A percentile compares a stretch with the other conserved stretches of the same genome.
Conservation (phyloP, 768 basidiomycete species). For the Phylloporus scabripes region DNA sequence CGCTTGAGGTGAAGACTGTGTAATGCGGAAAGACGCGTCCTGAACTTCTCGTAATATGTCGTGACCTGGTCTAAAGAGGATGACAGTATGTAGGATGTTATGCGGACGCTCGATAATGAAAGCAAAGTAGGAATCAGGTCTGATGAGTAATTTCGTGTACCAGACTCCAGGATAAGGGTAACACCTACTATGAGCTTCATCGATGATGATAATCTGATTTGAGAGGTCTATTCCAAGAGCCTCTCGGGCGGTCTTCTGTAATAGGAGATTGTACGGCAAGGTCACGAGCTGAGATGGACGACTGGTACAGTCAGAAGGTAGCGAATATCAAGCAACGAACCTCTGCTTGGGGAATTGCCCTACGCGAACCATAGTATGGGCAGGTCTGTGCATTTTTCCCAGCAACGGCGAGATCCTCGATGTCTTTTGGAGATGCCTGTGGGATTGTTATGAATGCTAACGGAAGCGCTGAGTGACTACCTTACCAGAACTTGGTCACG, state of each 20-base stretch:
- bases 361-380: constrained; percentile 89
- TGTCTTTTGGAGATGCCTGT: constrained; percentile 86
- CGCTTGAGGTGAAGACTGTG: constrained; percentile 81
- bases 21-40: constrained; percentile 60
- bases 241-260: constrained; percentile 79
- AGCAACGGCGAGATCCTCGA: constrained; percentile 79
- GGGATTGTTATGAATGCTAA: not conserved
- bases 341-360: constrained; percentile 88
- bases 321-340: constrained; percentile 34
- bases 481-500: constrained; percentile 79
- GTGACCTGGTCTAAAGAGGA: constrained; percentile 70
- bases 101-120: constrained; percentile 69
- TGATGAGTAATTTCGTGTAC: constrained; percentile 28
- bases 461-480: not conserved
- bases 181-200: constrained; percentile 91
- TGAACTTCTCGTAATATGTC: constrained; percentile 73
- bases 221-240: constrained; percentile 81
- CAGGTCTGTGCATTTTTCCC: constrained; percentile 71
- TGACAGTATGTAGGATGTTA: constrained; percentile 52
- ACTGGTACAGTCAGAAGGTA: not conserved
- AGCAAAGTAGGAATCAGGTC: constrained; percentile 88
- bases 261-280: constrained; percentile 87
- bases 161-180: constrained; percentile 1
- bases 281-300: constrained; percentile 62
- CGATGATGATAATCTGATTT: constrained; percentile 83